Evolutionary conservation across 2,329 filamentous ascomycete species (phyloP), one percentile per base, ranked within the genome.

Genomic region (Colletotrichum neosansevieriae): DNA sequence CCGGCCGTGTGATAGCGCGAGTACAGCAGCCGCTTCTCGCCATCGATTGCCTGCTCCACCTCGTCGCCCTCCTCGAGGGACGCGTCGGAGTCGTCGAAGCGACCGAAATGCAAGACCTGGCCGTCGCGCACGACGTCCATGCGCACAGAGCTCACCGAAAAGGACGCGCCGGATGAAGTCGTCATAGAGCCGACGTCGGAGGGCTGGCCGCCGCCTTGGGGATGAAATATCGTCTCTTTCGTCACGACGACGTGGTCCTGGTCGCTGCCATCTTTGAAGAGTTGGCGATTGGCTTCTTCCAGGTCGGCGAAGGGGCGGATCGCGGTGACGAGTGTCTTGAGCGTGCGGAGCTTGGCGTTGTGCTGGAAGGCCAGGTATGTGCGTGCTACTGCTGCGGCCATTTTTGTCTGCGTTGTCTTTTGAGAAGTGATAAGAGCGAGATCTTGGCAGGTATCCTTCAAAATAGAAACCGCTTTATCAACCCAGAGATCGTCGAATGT

Each of bases 191-290:
- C 91, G 11, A 84, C 82, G 70, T 94, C 91, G 0, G 87, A 90
- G 0, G 91, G 91, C 73, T 94, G 91, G 7, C 91, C 91, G 68
- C 91, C 91, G 19, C 91, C 91, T 76, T 94, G 91, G 0, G 90
- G 88, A 70, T 94, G 89, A 78, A 94, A 94, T 69, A 93, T 89
- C n/a, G 91, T 93, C 53, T 86, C 79, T 2, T 86, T 81, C 0
- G 89, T 91, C 6, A 88, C 82, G 19, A 92, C 76, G n/a, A 89
- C 84, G 73, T 85, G 83, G 71, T 88, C 83, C 2, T 83, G 76
- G 5, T 85, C 81, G 9, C 75, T 75, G 4, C 80, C 83, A 12
- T 85, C 78, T 74, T 91, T 92, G 81, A 89, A 89, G 10, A 92
- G 84, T 6, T 78, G 74, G 58, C 80, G 83, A 63, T 88, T 86